Evolutionary conservation across 1,284 basidiomycete genomes (phyloP).

Genomic region (Melampsora larici-populina): DNA sequence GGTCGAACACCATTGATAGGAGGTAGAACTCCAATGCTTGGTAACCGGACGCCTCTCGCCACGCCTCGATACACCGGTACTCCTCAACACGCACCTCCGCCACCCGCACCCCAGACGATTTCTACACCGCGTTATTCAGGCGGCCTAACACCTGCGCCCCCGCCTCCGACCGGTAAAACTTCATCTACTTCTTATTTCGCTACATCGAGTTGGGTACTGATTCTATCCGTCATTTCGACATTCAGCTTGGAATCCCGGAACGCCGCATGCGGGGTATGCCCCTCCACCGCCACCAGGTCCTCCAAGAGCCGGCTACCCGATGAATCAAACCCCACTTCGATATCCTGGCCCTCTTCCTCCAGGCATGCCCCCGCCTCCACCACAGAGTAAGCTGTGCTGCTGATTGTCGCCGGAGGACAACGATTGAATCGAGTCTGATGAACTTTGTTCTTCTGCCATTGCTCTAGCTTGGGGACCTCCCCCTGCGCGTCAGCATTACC

Average conservation of each 20-base stretch:
- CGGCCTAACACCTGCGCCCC: constrained; percentile 23
- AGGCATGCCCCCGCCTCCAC: background rate
- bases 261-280: background rate
- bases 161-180: constrained; percentile 24
- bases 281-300: background rate
- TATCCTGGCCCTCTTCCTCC: background rate
- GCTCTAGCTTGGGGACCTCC: too few species aligned
- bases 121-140: constrained; percentile 6
- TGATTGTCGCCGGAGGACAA: too few species aligned
- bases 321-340: background rate
- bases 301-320: background rate
- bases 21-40: constrained; percentile 28
- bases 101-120: constrained; percentile 27
- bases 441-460: too few species aligned
- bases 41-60: constrained; percentile 17
- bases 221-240: background rate
- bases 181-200: background rate
- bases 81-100: background rate
- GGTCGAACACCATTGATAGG: constrained; percentile 40
- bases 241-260: background rate
- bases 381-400: background rate
- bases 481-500: too few species aligned
- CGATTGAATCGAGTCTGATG: too few species aligned
- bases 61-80: constrained; percentile 34
- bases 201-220: background rate